Percentiles rank a stretch among this genome's conserved stretches.
Conservation (phyloP, 257 asterid genomes). For the Solanum pinnatisectum region DNA sequence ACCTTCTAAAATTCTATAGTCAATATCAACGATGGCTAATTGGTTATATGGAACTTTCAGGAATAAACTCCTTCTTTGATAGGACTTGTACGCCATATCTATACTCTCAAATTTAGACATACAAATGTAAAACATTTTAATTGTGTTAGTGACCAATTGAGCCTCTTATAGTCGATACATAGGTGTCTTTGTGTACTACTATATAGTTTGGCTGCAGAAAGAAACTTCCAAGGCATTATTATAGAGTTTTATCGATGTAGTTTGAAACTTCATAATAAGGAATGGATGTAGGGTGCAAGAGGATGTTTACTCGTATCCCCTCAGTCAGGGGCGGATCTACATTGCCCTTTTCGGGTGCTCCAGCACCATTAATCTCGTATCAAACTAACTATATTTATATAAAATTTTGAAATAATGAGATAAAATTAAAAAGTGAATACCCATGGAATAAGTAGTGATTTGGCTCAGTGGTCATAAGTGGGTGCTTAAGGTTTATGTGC, state of each 20-base stretch:
- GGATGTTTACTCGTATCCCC: too few species aligned
- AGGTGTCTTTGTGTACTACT: not conserved
- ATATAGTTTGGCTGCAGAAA: not conserved
- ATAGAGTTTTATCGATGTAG: not conserved
- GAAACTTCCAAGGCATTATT: not conserved
- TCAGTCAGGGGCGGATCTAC: too few species aligned
- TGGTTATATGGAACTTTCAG: not conserved
- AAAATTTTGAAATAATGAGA: too few species aligned
- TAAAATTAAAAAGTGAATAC: too few species aligned
- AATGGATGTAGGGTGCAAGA: too few species aligned
- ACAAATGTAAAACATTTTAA: not conserved
- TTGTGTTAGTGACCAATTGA: not conserved
- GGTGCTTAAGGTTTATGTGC: too few species aligned
- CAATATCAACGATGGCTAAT: not conserved
- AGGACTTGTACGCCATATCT: not conserved
- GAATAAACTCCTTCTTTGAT: not conserved
- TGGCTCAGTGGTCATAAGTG: too few species aligned
- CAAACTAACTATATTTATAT: too few species aligned
- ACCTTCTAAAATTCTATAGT: not conserved
- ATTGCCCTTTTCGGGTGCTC: fast-evolving
- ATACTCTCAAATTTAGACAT: not conserved
- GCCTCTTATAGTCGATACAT: not conserved
- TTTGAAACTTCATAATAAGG: not conserved
- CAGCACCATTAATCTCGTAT: too few species aligned
- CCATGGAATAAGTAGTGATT: too few species aligned